These are phyloP conservation scores for Pyrus betulifolia DNA, from an alignment of 306 rosid species.

Conservation along the genomic window DNA sequence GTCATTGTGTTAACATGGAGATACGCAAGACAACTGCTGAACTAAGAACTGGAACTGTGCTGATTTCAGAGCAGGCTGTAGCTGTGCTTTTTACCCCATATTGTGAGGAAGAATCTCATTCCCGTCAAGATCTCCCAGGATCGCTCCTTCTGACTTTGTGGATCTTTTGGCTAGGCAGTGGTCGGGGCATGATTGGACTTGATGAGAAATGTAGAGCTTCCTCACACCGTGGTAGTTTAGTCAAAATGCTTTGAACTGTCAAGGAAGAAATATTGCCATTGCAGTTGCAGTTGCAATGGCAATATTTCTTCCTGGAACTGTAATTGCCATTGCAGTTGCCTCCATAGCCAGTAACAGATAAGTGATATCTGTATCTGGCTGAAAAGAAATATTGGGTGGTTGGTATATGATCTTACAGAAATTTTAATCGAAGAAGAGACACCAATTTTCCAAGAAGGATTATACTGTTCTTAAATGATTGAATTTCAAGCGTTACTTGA, in stretches of 20 bases:
- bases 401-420: not conserved
- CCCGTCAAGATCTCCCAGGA: not conserved
- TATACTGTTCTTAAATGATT: not conserved
- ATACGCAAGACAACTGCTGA: not conserved
- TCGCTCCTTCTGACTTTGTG: not conserved
- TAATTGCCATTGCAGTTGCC: not conserved
- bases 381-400: not conserved
- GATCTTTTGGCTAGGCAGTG: not conserved
- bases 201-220: not conserved
- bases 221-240: not conserved
- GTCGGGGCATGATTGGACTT: not conserved
- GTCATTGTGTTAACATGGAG: not conserved
- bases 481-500: not conserved
- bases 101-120: not conserved
- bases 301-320: not conserved
- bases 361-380: not conserved
- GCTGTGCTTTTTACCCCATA: not conserved
- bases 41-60: not conserved
- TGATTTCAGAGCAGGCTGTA: not conserved
- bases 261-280: not conserved
- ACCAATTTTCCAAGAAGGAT: not conserved
- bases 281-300: not conserved
- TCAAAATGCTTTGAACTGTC: not conserved
- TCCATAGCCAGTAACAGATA: not conserved
- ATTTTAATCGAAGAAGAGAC: not conserved